Percentiles rank a stretch among this genome's conserved stretches.
These are phyloP conservation scores for Coriolopsis trogii DNA, from an alignment of 1,284 basidiomycete genomes.

Conservation along the genomic window DNA sequence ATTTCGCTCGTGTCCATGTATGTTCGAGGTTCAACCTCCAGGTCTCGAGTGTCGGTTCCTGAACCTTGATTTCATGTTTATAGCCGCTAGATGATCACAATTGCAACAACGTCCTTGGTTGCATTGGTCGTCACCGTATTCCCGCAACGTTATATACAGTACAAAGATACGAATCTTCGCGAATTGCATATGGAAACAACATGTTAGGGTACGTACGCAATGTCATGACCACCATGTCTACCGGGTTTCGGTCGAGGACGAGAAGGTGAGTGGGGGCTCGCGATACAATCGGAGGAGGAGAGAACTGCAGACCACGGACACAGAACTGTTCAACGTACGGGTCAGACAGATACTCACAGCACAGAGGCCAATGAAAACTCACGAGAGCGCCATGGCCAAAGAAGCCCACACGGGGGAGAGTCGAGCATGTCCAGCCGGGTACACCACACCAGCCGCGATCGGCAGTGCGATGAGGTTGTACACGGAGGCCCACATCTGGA, in stretches of 20 bases:
- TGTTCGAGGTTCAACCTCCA: no score
- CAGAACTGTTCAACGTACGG: constrained; percentile 46
- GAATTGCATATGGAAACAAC: no score
- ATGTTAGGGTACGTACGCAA: no score
- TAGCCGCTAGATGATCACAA: no score
- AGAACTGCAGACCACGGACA: constrained; percentile 64
- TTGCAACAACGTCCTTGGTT: no score
- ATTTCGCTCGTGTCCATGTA: no score
- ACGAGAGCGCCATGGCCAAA: constrained; percentile 80
- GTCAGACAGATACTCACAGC: constrained; percentile 7
- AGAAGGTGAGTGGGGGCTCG: constrained; percentile 10
- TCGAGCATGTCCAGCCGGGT: constrained; percentile 65
- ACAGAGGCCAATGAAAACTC: constrained; percentile 32
- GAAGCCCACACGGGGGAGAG: constrained; percentile 82
- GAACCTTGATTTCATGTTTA: no score
- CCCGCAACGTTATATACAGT: no score
- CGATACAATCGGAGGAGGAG: constrained; percentile 53
- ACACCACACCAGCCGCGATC: constrained; percentile 78
- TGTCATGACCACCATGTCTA: no score
- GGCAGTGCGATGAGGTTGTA: constrained; percentile 72
- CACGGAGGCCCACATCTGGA: constrained; percentile 63
- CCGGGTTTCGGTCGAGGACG: not conserved
- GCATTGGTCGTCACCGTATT: no score
- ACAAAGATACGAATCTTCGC: no score
- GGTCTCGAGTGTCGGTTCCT: no score